Evolutionary conservation across 2,329 filamentous ascomycete genomes (phyloP).

Genomic region (Alternaria alternata): DNA sequence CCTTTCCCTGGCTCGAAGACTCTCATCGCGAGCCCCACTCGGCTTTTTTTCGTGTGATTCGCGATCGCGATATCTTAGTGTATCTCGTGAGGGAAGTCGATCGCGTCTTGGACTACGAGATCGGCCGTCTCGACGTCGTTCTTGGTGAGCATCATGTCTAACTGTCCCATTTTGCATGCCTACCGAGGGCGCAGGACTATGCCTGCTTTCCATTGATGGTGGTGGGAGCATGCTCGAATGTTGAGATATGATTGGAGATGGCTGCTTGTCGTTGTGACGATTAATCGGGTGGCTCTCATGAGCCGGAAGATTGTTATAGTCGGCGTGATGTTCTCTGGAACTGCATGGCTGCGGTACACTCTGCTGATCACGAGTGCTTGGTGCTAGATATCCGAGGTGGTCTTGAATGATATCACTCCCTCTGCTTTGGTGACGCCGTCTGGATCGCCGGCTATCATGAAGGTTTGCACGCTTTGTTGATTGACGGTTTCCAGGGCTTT

Average conservation of each 20-base stretch:
- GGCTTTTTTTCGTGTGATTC: background rate
- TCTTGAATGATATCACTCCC: background rate
- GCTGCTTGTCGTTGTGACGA: background rate
- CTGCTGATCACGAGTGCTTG: background rate
- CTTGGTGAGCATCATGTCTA: background rate
- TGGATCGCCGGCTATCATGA: background rate
- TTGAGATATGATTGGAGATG: background rate
- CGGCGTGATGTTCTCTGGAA: background rate
- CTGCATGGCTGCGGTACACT: background rate
- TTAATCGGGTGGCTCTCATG: too few relatives aligned
- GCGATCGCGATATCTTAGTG: background rate
- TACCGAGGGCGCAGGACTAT: background rate
- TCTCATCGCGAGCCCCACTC: background rate
- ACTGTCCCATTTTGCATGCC: background rate
- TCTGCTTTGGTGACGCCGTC: background rate
- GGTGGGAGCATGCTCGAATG: background rate
- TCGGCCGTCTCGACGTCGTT: background rate
- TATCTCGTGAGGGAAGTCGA: background rate
- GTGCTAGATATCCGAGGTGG: background rate
- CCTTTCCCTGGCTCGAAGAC: background rate
- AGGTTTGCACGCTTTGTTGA: background rate
- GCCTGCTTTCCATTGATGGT: background rate
- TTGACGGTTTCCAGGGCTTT: background rate
- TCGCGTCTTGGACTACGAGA: background rate
- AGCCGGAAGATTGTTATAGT: background rate